These are phyloP conservation scores for Zopfia rhizophila DNA, from an alignment of 2,329 filamentous ascomycete species.

Conservation along the genomic window DNA sequence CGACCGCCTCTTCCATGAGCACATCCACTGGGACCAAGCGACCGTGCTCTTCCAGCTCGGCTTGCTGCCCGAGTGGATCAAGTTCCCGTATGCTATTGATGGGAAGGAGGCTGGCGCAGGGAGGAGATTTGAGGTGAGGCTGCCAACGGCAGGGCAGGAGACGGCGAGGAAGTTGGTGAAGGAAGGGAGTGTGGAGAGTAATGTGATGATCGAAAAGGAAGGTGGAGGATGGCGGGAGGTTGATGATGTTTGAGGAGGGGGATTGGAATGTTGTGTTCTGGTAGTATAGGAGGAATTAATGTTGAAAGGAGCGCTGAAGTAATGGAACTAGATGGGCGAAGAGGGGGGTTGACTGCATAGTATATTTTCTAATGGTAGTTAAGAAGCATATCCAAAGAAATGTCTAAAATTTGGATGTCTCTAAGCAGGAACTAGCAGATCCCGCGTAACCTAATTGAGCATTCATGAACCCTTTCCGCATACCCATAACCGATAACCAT, in stretches of 20 bases:
- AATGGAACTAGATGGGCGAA: background rate
- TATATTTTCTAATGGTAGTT: too few relatives aligned
- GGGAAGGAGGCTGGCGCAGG: constrained; percentile 47
- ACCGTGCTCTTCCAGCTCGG: constrained; percentile 71
- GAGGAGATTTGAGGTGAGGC: constrained; percentile 65
- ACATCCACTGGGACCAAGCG: constrained; percentile 76
- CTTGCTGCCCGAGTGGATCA: constrained; percentile 71
- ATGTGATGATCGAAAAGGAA: constrained; percentile 65
- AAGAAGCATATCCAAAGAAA: too few relatives aligned
- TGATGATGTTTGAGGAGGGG: constrained; percentile 36
- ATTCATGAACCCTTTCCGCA: too few relatives aligned
- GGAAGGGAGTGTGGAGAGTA: constrained; percentile 62
- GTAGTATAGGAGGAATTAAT: too few relatives aligned
- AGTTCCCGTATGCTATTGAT: constrained; percentile 60
- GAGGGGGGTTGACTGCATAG: constrained; percentile 19
- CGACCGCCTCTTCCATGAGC: constrained; percentile 75
- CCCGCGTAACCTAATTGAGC: too few relatives aligned
- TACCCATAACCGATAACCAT: too few relatives aligned
- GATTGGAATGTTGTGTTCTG: too few relatives aligned
- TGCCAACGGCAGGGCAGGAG: constrained; percentile 70
- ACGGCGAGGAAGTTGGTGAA: constrained; percentile 63
- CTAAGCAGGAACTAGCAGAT: too few relatives aligned
- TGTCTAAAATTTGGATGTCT: too few relatives aligned
- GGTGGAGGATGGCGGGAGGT: constrained; percentile 44
- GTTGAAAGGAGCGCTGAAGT: background rate